phyloP scores from a whole-genome alignment of 1,284 basidiomycete species.

The Stereum hirsutum region DNA sequence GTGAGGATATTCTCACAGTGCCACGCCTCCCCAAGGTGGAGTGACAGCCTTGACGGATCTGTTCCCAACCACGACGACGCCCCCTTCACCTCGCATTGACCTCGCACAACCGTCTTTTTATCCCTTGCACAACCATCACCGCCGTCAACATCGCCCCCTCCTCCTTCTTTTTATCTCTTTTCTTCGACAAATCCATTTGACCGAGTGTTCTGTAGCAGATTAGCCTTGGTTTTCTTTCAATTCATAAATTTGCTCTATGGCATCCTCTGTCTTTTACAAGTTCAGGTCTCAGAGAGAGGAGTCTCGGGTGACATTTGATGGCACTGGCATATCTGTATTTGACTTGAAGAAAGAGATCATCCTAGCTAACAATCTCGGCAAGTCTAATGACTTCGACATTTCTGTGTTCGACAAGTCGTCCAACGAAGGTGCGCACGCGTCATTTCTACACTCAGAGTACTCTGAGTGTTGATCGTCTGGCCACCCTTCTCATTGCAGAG shows the following conservation, averaged over 20 bases:
- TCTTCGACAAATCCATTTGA: not conserved
- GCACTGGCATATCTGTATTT: conserved; percentile 97
- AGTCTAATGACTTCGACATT: conserved; percentile 96
- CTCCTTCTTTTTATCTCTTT: not conserved
- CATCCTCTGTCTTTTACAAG: conserved; percentile 96
- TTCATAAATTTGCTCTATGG: conserved; percentile 45
- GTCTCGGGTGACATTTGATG: conserved; percentile 94
- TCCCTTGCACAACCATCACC: not conserved
- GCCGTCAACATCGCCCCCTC: not conserved
- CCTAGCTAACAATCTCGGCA: conserved; percentile 89
- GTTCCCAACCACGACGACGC: no score
- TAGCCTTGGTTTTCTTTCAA: conserved; percentile 11
- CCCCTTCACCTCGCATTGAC: no score
- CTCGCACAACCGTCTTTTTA: no score
- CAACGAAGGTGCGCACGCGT: conserved; percentile 64
- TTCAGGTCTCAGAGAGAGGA: conserved; percentile 95
- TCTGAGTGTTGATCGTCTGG: conserved; percentile 1
- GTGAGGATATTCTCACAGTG: no score
- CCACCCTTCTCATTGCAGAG: conserved; percentile 41
- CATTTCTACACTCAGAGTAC: not conserved
- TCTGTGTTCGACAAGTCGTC: conserved; percentile 79
- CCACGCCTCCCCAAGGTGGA: no score
- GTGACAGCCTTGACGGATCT: no score
- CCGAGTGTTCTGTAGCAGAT: not conserved
- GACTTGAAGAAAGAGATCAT: conserved; percentile 99